Conservation (phyloP, 2,329 filamentous ascomycete genomes). For the Tolypocladium amazonense region DNA sequence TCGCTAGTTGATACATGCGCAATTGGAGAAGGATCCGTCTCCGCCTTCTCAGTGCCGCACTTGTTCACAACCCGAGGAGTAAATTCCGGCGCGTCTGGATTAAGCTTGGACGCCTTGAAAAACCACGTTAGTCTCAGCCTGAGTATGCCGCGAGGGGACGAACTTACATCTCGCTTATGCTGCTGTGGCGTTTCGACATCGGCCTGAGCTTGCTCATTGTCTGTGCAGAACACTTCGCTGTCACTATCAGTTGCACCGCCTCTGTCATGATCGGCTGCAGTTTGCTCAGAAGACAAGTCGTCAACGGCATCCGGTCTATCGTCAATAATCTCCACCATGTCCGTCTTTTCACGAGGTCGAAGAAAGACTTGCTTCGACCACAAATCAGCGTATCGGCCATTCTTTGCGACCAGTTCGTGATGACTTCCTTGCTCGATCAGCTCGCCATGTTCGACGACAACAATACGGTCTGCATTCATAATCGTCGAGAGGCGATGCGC, state of each 20-base stretch:
- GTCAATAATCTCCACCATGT: slow-evolving; percentile 3
- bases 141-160: not conserved
- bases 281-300: slow-evolving; percentile 24
- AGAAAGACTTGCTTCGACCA: slow-evolving; percentile 55
- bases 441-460: slow-evolving; percentile 52
- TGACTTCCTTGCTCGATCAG: slow-evolving; percentile 56
- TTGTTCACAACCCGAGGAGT: slow-evolving; percentile 28
- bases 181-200: slow-evolving; percentile 22
- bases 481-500: slow-evolving; percentile 63
- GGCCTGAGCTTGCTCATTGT: slow-evolving; percentile 10
- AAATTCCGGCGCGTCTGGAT: slow-evolving; percentile 45
- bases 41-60: not conserved
- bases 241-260: slow-evolving; percentile 8
- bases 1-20: not conserved
- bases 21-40: not conserved
- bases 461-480: slow-evolving; percentile 56
- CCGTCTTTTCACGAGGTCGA: slow-evolving; percentile 30
- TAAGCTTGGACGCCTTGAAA: slow-evolving; percentile 40
- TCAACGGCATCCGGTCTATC: slow-evolving; percentile 19
- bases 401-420: slow-evolving; percentile 42
- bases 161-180: slow-evolving; percentile 38
- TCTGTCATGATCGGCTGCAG: slow-evolving; percentile 22
- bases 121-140: slow-evolving; percentile 31
- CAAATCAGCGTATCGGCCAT: slow-evolving; percentile 52
- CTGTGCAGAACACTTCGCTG: slow-evolving; percentile 11